phyloP scores from a whole-genome alignment of 2,329 filamentous ascomycete species.

The Pseudogymnoascus sp. region DNA sequence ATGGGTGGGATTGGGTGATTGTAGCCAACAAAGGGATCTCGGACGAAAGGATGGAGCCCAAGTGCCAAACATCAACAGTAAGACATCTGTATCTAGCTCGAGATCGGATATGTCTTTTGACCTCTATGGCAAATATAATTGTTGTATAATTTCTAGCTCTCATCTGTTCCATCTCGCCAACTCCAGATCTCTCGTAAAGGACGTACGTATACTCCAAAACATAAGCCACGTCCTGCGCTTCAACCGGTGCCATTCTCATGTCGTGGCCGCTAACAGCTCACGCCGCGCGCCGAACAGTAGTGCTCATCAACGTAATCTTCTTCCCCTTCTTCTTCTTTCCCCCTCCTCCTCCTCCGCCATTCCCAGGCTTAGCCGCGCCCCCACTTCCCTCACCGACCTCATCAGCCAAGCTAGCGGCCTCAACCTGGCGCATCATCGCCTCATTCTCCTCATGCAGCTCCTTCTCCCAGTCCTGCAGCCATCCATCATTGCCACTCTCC shows the following conservation, averaged over 20 bases:
- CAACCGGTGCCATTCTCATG: neutral
- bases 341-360: constrained; percentile 17
- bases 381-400: constrained; percentile 19
- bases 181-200: neutral
- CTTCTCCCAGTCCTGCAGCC: constrained; percentile 76
- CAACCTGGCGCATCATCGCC: constrained; percentile 48
- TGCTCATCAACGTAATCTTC: constrained; percentile 66
- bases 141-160: neutral
- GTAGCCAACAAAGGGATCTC: neutral
- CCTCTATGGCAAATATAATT: neutral
- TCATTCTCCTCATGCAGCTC: constrained; percentile 59
- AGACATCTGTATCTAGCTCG: neutral
- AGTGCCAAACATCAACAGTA: neutral
- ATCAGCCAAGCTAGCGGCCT: constrained; percentile 40
- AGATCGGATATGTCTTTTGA: neutral
- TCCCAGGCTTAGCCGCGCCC: constrained; percentile 20
- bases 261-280: constrained; percentile 15
- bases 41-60: neutral
- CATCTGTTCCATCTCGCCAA: neutral
- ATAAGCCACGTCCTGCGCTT: neutral
- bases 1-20: neutral
- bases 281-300: constrained; percentile 35
- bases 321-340: constrained; percentile 64
- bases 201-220: neutral
- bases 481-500: constrained; percentile 60